phyloP scores from a whole-genome alignment of 2,329 filamentous ascomycete genomes.

The Fusarium brevicatenulatum region DNA sequence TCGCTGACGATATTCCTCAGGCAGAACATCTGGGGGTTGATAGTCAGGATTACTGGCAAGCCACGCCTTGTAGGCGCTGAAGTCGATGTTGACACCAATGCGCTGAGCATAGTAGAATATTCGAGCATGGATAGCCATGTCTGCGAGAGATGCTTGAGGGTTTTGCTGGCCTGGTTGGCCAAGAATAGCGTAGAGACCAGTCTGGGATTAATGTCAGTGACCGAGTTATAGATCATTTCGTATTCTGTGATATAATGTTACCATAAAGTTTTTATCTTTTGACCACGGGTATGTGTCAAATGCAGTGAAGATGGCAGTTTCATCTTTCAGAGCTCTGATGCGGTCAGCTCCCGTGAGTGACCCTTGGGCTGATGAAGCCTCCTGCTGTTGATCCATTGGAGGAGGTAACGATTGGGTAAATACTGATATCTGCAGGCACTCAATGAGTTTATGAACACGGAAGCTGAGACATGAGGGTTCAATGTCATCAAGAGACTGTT shows the following conservation, averaged over 20 bases:
- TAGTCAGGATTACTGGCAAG: slow-evolving; percentile 52
- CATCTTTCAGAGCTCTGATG: slow-evolving; percentile 53
- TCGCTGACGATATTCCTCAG: slow-evolving; percentile 46
- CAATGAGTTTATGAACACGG: slow-evolving; percentile 4
- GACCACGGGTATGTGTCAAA: slow-evolving; percentile 76
- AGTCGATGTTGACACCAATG: slow-evolving; percentile 67
- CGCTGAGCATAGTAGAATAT: slow-evolving; percentile 71
- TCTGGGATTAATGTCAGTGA: slow-evolving; percentile 47
- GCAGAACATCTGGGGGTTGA: slow-evolving; percentile 50
- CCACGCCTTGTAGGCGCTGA: slow-evolving; percentile 75
- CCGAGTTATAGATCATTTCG: not conserved
- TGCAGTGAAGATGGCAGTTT: slow-evolving; percentile 63
- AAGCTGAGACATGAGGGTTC: not conserved
- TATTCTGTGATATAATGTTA: slow-evolving; percentile 42
- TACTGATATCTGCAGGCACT: not conserved
- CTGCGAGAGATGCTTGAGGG: slow-evolving; percentile 61
- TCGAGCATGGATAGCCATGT: slow-evolving; percentile 73
- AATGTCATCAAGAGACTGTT: slow-evolving; percentile 3
- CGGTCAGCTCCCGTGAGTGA: slow-evolving; percentile 48
- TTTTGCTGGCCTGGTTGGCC: slow-evolving; percentile 59
- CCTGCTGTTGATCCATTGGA: slow-evolving; percentile 27
- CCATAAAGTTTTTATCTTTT: slow-evolving; percentile 74
- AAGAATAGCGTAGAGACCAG: slow-evolving; percentile 72
- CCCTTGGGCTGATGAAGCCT: slow-evolving; percentile 23
- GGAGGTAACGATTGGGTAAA: not conserved